A percentile compares a stretch with the other conserved stretches of the same genome.
These are phyloP conservation scores for Eremochloa ophiuroides DNA, from an alignment of 176 grass and related monocot species.

Conservation along the genomic window DNA sequence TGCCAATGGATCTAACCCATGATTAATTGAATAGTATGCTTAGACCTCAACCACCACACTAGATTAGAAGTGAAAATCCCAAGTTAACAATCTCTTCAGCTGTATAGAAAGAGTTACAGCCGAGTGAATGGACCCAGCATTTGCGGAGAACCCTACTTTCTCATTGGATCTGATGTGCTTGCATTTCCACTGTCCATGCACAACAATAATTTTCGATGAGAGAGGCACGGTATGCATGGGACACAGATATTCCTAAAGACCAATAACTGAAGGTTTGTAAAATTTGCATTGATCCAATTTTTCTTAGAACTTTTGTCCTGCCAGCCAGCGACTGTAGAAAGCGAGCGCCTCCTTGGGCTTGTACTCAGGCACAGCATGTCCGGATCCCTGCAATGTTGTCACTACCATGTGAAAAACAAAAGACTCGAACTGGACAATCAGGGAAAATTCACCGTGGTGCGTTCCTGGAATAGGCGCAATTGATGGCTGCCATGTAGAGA, in stretches of 20 bases:
- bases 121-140: background rate
- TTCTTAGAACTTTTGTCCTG: conserved; percentile 49
- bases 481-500: background rate
- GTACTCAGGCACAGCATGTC: conserved; percentile 79
- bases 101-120: background rate
- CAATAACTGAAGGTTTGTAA: background rate
- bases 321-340: conserved; percentile 60
- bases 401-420: background rate
- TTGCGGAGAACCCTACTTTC: background rate
- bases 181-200: background rate
- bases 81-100: background rate
- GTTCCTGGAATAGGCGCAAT: background rate
- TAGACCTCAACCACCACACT: too few relatives aligned
- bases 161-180: background rate
- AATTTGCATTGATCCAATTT: background rate
- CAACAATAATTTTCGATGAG: background rate
- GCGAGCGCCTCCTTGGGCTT: conserved; percentile 70
- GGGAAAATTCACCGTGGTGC: background rate
- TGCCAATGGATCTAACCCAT: background rate
- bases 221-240: background rate
- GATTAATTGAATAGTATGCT: background rate
- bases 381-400: conserved; percentile 50
- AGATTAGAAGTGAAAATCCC: background rate
- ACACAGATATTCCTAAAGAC: background rate
- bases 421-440: background rate